phyloP scores from a whole-genome alignment of 306 rosid species.

The Sechiopsis laciniata region DNA sequence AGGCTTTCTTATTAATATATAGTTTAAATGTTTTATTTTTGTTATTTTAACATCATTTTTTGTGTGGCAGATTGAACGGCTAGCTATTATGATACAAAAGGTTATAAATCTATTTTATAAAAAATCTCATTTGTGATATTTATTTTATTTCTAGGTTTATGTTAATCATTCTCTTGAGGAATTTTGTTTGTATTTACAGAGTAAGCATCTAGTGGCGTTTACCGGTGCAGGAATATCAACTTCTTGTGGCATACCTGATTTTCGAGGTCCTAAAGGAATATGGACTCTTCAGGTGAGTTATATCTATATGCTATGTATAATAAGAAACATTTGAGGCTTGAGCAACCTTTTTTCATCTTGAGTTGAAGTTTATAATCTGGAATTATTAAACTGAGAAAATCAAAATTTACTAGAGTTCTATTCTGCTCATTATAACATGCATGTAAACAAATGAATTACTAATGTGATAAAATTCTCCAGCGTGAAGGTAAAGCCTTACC shows the following conservation, averaged over 20 bases:
- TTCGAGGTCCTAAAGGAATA: slow-evolving; percentile 96
- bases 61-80: slow-evolving; percentile 60
- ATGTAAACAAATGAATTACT: background rate
- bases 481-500: slow-evolving; percentile 98
- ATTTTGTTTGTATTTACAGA: slow-evolving; percentile 52
- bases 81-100: slow-evolving; percentile 65
- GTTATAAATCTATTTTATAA: slow-evolving; percentile 32
- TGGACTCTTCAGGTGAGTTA: slow-evolving; percentile 87
- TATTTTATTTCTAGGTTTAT: slow-evolving; percentile 16
- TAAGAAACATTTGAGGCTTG: background rate
- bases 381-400: background rate
- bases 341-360: slow-evolving; percentile 8
- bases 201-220: slow-evolving; percentile 97
- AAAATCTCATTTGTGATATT: slow-evolving; percentile 24
- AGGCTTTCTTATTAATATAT: slow-evolving; percentile 12
- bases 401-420: slow-evolving; percentile 7
- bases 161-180: slow-evolving; percentile 19
- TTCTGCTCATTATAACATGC: slow-evolving; percentile 1
- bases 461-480: slow-evolving; percentile 30
- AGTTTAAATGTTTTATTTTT: slow-evolving; percentile 20
- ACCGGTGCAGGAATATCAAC: slow-evolving; percentile 99
- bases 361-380: background rate
- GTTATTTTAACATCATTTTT: slow-evolving; percentile 19
- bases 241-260: slow-evolving; percentile 96
- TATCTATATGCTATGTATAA: background rate